Percentiles rank a stretch among this genome's conserved stretches.
These are phyloP conservation scores for Mycena belliarum DNA, from an alignment of 768 basidiomycete genomes.

Conservation along the genomic window DNA sequence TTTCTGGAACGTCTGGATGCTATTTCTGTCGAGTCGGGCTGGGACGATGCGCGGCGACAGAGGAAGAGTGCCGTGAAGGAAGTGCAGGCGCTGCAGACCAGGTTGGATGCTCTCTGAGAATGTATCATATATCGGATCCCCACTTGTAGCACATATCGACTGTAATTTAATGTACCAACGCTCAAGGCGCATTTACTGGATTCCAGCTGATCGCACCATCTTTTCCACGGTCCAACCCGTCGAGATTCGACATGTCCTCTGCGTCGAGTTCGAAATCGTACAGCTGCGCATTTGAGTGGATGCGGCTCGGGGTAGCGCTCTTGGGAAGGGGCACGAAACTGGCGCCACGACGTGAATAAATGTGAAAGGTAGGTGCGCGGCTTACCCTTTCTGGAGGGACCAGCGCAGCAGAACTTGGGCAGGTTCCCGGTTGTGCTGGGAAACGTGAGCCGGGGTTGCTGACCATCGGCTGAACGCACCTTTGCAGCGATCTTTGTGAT, in stretches of 20 bases:
- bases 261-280: conserved; percentile 71
- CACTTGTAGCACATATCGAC: no score
- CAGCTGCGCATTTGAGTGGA: conserved; percentile 70
- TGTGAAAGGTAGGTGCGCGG: conserved; percentile 3
- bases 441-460: neutral
- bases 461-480: conserved; percentile 37
- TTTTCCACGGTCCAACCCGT: conserved; percentile 71
- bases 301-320: conserved; percentile 67
- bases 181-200: conserved; percentile 60
- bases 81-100: conserved; percentile 44
- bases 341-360: neutral
- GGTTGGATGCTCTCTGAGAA: conserved; percentile 43
- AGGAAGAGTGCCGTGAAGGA: conserved; percentile 5
- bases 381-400: conserved; percentile 84
- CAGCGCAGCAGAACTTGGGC: conserved; percentile 88
- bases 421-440: conserved; percentile 57
- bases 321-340: conserved; percentile 87
- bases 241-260: conserved; percentile 67
- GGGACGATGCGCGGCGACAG: conserved; percentile 8
- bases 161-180: neutral
- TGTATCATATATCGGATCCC: neutral
- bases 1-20: conserved; percentile 64
- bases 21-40: conserved; percentile 54
- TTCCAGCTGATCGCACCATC: conserved; percentile 84
- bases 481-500: conserved; percentile 59